These are phyloP conservation scores for Lagenaria siceraria DNA, from an alignment of 306 rosid genomes.

Conservation along the genomic window DNA sequence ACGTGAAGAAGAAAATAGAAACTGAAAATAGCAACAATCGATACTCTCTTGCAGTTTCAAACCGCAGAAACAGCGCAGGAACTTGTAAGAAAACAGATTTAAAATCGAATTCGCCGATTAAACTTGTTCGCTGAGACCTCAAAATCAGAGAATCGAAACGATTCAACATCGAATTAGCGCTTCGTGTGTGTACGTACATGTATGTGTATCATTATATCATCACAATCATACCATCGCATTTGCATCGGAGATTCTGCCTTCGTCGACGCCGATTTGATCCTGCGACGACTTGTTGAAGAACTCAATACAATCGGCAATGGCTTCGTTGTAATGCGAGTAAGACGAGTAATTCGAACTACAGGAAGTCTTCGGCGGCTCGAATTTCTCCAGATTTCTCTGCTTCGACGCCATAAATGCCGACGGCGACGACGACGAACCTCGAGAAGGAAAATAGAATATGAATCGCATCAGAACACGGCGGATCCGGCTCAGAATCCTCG, in stretches of 20 bases:
- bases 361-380: slow-evolving; percentile 68
- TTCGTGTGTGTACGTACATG: neutral
- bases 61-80: neutral
- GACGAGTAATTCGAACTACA: slow-evolving; percentile 64
- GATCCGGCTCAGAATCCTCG: neutral
- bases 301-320: slow-evolving; percentile 71
- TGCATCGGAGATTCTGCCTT: neutral
- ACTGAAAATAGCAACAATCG: neutral
- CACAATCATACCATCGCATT: neutral
- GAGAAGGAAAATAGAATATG: neutral
- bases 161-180: neutral
- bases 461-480: neutral
- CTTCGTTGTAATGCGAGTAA: slow-evolving; percentile 58
- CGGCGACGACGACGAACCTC: neutral
- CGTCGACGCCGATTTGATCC: slow-evolving; percentile 10
- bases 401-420: neutral
- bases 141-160: neutral
- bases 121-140: neutral
- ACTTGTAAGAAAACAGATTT: too few species aligned
- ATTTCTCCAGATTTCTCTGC: slow-evolving; percentile 15
- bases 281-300: slow-evolving; percentile 71
- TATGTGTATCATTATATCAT: neutral
- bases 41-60: neutral
- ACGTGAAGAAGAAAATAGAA: neutral
- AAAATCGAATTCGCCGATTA: neutral